Base-by-base conservation (phyloP, 805 yeast species). In the Candida sphagnicola region DNA sequence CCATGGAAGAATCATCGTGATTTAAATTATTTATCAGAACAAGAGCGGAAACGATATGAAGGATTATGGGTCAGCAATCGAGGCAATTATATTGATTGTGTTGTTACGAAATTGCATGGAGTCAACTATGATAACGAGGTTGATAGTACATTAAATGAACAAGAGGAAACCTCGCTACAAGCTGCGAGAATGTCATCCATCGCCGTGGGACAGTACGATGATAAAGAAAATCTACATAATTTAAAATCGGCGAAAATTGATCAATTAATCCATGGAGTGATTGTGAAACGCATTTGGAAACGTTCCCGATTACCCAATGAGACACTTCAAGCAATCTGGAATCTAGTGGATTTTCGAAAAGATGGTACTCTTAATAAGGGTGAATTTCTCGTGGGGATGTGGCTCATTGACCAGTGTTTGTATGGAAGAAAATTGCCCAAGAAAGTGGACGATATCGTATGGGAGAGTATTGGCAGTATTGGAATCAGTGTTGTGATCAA, bases 321-420 rank as follows among this genome's bases (percentile, higher is more conserved):
- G 18, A 71, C 77, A 0, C 50, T 69, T 23, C 67, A 64, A 17
- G 74, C 77, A 35, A 80, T 82, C 19, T 87, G 88, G 88, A 75
- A 78, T 34, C 67, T 83, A 50, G 91, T 90, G 4, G 87, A 76
- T 54, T 72, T 62, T 39, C 58, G 80, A 47, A 59, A 67, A 33
- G 93, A 85, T 56, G 95, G 95, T 0, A 77, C 85, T 1, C 65
- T 93, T 39, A 83, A 81, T 48, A 77, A 86, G 44, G 82, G 80
- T 26, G 91, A 90, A 46, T 93, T 93, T 51, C 65, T 91, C 23
- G 91, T 90, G n/a, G 99, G 99, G 0, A 90, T 86, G 85, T 93
- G 99, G 99, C 62, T 90, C 4, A 90, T 93, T 2, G 99, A 93
- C 59, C 99, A 93, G 61, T 86, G 96, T 55, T 68, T 93, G 11